Conservation (phyloP, 73 alveolate genomes). For the Tetrahymena thermophila region DNA sequence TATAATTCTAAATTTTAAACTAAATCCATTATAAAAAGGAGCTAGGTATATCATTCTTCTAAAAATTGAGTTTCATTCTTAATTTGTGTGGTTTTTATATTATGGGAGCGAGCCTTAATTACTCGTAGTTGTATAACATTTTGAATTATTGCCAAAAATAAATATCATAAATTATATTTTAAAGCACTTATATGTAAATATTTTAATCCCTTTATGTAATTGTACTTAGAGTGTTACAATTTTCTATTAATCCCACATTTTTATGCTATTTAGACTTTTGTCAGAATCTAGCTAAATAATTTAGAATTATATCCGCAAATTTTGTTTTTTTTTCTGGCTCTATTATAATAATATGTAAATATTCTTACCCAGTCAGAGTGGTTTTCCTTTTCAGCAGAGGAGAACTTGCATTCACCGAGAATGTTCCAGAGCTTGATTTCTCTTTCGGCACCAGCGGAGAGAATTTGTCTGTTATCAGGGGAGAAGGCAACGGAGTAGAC, state of each 20-base stretch:
- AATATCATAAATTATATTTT: no score
- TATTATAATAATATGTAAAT: neutral
- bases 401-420: slow-evolving; percentile 80
- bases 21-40: no score
- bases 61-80: no score
- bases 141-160: no score
- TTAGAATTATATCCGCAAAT: neutral
- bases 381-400: slow-evolving; percentile 12
- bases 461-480: slow-evolving; percentile 89
- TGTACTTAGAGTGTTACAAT: no score
- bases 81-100: no score
- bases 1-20: neutral
- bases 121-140: no score
- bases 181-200: neutral
- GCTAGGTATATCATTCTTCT: no score
- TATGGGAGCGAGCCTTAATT: no score
- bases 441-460: slow-evolving; percentile 89
- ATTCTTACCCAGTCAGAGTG: slow-evolving; percentile 39
- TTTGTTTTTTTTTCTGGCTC: neutral
- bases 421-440: slow-evolving; percentile 87
- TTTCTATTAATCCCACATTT: no score
- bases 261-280: neutral
- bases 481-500: slow-evolving; percentile 84
- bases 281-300: neutral
- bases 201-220: no score